A percentile compares a stretch with the other conserved stretches of the same genome.
phyloP scores from a whole-genome alignment of 805 yeast species.

The Yamadazyma paraphyllophila region DNA sequence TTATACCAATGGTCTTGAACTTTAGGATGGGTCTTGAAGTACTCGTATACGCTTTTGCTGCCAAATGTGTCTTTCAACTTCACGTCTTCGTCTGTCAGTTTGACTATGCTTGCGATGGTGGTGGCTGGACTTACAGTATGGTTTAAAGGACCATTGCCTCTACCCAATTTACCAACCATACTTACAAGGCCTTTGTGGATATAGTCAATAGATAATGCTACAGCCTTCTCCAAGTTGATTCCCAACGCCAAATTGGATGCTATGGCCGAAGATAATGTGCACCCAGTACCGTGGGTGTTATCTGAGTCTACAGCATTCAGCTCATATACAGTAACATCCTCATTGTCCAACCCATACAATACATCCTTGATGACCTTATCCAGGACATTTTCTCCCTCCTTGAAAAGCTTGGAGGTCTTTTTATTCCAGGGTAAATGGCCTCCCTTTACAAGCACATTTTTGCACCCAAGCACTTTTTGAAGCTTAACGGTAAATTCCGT shows the following conservation, averaged over 20 bases:
- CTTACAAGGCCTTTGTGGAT: conserved; percentile 60
- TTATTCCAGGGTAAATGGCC: conserved; percentile 62
- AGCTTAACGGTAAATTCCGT: conserved; percentile 16
- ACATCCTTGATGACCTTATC: conserved; percentile 48
- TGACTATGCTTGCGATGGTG: conserved; percentile 9
- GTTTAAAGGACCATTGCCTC: conserved; percentile 74
- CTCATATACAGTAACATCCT: conserved; percentile 41
- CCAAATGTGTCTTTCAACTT: conserved; percentile 3
- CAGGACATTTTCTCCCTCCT: conserved; percentile 6
- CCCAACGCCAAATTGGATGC: conserved; percentile 71
- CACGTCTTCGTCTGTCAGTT: neutral
- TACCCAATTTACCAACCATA: conserved; percentile 44
- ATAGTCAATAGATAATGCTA: conserved; percentile 58
- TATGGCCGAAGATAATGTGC: conserved; percentile 79
- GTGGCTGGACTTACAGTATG: conserved; percentile 47
- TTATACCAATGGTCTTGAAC: conserved; percentile 55
- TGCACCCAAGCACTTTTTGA: conserved; percentile 35
- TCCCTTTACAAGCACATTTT: conserved; percentile 69
- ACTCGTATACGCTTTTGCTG: conserved; percentile 36
- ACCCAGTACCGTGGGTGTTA: conserved; percentile 87
- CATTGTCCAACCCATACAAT: conserved; percentile 44
- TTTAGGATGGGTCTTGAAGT: conserved; percentile 53
- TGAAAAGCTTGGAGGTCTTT: conserved; percentile 13
- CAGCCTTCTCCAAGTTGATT: conserved; percentile 43
- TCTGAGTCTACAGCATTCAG: conserved; percentile 46